Evolutionary conservation across 805 yeast genomes (phyloP), one percentile per base, ranked within the genome.

Genomic region (Grigorovia yakushimaensis): DNA sequence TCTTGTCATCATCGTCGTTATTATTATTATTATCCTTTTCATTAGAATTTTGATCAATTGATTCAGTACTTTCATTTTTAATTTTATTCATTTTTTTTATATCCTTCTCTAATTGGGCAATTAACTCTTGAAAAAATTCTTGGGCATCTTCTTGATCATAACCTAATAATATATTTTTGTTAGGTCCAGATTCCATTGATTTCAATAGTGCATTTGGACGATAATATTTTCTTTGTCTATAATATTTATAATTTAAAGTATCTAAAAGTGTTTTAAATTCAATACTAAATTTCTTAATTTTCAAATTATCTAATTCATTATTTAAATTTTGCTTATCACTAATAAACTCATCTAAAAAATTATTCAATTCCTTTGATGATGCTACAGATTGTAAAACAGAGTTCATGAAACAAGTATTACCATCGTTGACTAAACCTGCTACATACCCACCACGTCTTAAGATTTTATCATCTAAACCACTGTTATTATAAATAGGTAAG

Each of bases 81-180:
- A 62, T 61, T 0, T 64, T 22, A 4, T 19, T 15, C 7, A 24
- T 22, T 2, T 60, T 8, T 62, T 51, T 51, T 4, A 51, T 36
- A 41, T 51, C 47, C 49, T 62, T 67, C 70, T 85, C 94, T 30
- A 85, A 68, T 48, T 82, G 78, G 39, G 76, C 72, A 73, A 85
- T 71, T 2, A 84, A 74, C 45, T 82, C 73, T 62, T 89, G 97
- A 69, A 89, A 89, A 59, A 89, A 89, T 63, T 89, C 98, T 65
- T 89, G 96, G 0, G 97, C 97, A 68, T 89, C 98, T 64, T 89
- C 96, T 67, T 89, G 98, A 59, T 86, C 88, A 60, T 87, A 87
- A 1, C 96, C 93, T 47, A 79, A 66, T 55, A 88, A 79, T 50
- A 88, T 76, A 60, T 82, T 82, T 58, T 80, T 84, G 54, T 81